These are phyloP conservation scores for Tuber indicum DNA, from an alignment of 495 filamentous ascomycete genomes.

Conservation along the genomic window DNA sequence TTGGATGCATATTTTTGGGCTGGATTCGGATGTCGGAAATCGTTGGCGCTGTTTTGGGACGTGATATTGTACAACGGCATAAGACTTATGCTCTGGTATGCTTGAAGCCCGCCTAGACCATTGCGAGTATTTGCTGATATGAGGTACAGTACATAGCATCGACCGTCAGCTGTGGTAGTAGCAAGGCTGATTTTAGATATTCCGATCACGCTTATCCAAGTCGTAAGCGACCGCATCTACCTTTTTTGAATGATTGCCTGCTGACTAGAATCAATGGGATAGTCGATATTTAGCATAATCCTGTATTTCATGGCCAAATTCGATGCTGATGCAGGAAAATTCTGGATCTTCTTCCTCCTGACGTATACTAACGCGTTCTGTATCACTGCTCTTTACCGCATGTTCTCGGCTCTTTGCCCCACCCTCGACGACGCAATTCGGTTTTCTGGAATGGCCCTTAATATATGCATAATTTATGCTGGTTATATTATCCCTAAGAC, in stretches of 20 bases:
- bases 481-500: constrained; percentile 51
- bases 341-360: constrained; percentile 51
- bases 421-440: constrained; percentile 67
- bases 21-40: constrained; percentile 64
- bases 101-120: neutral
- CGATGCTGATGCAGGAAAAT: constrained; percentile 60
- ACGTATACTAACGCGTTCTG: constrained; percentile 53
- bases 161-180: constrained; percentile 64
- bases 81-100: constrained; percentile 61
- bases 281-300: constrained; percentile 54
- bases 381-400: constrained; percentile 64
- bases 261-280: neutral
- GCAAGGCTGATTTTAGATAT: constrained; percentile 64
- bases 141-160: constrained; percentile 46
- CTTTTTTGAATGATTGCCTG: neutral
- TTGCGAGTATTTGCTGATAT: neutral
- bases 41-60: constrained; percentile 60
- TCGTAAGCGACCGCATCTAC: constrained; percentile 36
- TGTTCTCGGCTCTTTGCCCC: constrained; percentile 67
- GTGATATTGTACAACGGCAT: constrained; percentile 59
- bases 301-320: constrained; percentile 65
- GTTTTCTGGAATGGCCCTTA: constrained; percentile 60
- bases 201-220: constrained; percentile 58
- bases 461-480: constrained; percentile 48
- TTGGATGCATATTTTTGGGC: constrained; percentile 67